phyloP scores from a whole-genome alignment of 2,329 filamentous ascomycete species.

The Hypoxylon sp. region DNA sequence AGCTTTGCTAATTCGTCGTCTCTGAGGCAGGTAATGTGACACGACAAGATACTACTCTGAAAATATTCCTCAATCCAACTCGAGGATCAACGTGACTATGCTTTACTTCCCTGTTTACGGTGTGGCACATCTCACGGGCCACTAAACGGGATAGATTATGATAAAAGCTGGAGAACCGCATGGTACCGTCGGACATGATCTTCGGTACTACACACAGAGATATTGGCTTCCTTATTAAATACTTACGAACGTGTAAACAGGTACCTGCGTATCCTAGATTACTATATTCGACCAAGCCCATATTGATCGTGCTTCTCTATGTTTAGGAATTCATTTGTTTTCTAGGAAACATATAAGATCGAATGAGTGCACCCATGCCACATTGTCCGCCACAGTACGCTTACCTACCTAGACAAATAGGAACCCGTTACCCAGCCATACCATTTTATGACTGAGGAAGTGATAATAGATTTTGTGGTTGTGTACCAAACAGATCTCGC shows the following conservation, averaged over 20 bases:
- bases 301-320: neutral
- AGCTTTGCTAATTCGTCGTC: neutral
- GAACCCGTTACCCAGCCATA: neutral
- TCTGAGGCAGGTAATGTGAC: neutral
- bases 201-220: neutral
- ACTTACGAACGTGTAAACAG: neutral
- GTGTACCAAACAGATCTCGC: slow-evolving; percentile 5
- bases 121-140: neutral
- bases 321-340: neutral
- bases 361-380: slow-evolving; percentile 1
- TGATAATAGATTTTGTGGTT: neutral
- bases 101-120: neutral
- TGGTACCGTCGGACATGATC: neutral
- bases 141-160: neutral
- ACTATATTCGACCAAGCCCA: neutral
- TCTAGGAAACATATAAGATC: neutral
- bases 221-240: neutral
- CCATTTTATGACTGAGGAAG: neutral
- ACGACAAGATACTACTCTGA: neutral
- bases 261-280: neutral
- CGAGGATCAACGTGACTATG: neutral
- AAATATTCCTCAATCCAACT: neutral
- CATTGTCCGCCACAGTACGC: neutral
- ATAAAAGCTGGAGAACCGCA: slow-evolving; percentile 13
- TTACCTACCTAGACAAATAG: neutral